Conservation (phyloP, 2,329 filamentous ascomycete species). For the Penicillium sp. region DNA sequence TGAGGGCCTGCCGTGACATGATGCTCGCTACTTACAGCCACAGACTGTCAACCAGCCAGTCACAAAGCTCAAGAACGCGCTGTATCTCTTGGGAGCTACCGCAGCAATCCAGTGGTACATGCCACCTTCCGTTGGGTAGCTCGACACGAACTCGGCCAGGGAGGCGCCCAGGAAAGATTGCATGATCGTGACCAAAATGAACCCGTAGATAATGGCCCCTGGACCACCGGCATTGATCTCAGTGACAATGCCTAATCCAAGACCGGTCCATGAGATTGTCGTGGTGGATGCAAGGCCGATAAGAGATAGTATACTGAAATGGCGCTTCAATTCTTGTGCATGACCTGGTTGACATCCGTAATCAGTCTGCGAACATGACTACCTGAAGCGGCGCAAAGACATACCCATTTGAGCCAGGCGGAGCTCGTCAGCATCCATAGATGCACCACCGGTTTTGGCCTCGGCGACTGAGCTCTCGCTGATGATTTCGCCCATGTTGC, state of each 20-base stretch:
- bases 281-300: slow-evolving; percentile 3
- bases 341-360: background rate
- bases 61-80: slow-evolving; percentile 46
- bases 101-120: slow-evolving; percentile 57
- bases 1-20: no score
- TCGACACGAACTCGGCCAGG: slow-evolving; percentile 51
- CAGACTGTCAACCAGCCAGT: slow-evolving; percentile 50
- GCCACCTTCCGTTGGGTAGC: slow-evolving; percentile 52
- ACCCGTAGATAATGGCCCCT: slow-evolving; percentile 30
- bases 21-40: slow-evolving; percentile 31
- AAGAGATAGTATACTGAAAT: slow-evolving; percentile 1
- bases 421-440: slow-evolving; percentile 41
- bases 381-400: background rate
- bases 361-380: background rate
- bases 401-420: slow-evolving; percentile 40
- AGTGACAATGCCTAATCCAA: slow-evolving; percentile 49
- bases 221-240: slow-evolving; percentile 53
- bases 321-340: slow-evolving; percentile 3
- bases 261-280: slow-evolving; percentile 47
- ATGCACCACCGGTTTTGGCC: background rate
- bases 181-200: slow-evolving; percentile 49
- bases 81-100: slow-evolving; percentile 45
- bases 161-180: slow-evolving; percentile 51
- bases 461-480: slow-evolving; percentile 1
- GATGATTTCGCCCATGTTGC: background rate